These are phyloP conservation scores for Colletotrichum chrysophilum DNA, from an alignment of 2,329 filamentous ascomycete genomes.

Conservation along the genomic window DNA sequence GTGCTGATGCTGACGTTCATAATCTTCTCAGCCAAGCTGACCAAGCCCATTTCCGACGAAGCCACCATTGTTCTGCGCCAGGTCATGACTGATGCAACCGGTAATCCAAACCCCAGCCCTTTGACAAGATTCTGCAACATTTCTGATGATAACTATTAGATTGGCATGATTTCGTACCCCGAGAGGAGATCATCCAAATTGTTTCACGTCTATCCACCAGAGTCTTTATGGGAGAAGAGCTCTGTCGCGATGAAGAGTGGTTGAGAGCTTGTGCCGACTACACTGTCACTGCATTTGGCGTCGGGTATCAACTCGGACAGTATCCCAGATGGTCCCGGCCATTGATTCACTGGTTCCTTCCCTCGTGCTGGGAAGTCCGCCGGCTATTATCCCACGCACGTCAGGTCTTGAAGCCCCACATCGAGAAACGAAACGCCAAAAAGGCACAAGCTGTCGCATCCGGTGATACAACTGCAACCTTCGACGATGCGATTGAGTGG, in stretches of 20 bases:
- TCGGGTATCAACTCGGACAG: not conserved
- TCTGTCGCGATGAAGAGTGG: conserved; percentile 21
- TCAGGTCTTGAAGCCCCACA: conserved; percentile 10
- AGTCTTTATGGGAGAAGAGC: conserved; percentile 24
- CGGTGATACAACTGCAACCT: not conserved
- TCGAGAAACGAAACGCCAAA: conserved; percentile 6
- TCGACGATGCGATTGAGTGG: conserved; percentile 27
- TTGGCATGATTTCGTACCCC: conserved; percentile 17
- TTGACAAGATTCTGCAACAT: not conserved
- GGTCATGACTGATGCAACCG: not conserved
- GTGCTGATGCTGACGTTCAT: not conserved
- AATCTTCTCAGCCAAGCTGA: not conserved
- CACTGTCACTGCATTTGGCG: not conserved
- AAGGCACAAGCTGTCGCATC: not conserved
- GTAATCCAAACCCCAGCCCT: not conserved
- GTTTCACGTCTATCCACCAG: conserved; percentile 22
- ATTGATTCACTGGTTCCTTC: conserved; percentile 23
- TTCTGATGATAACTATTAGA: not conserved
- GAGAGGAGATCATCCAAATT: not conserved
- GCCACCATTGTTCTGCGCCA: not conserved
- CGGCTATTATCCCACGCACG: not conserved
- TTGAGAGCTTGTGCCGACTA: conserved; percentile 9
- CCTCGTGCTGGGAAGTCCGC: conserved; percentile 17
- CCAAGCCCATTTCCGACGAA: not conserved
- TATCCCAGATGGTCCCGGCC: conserved; percentile 21